These are phyloP conservation scores for Apiotrichum veenhuisii DNA, from an alignment of 1,284 basidiomycete genomes.

Conservation along the genomic window DNA sequence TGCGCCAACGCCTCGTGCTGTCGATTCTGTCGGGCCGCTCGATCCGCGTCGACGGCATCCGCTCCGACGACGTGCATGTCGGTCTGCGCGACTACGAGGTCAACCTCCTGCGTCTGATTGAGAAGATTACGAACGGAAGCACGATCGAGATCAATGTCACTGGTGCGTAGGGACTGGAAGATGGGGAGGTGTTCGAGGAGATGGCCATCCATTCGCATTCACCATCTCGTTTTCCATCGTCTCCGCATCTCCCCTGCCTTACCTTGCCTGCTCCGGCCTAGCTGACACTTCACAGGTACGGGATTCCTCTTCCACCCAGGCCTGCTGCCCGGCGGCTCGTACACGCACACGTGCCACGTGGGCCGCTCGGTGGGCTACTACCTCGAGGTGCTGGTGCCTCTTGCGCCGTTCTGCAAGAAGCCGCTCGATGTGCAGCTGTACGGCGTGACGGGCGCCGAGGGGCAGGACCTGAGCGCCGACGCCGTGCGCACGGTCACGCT, in stretches of 20 bases:
- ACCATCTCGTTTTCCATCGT: no score
- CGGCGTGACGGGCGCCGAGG: conserved; percentile 83
- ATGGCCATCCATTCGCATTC: no score
- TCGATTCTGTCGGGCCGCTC: conserved; percentile 83
- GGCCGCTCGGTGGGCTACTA: conserved; percentile 90
- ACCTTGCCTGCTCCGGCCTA: no score
- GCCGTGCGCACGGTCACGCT: conserved; percentile 87
- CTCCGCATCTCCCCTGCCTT: no score
- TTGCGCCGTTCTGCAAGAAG: conserved; percentile 91
- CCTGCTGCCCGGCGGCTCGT: conserved; percentile 75
- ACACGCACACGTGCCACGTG: conserved; percentile 81
- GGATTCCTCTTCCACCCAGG: conserved; percentile 88
- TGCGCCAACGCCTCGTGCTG: conserved; percentile 81
- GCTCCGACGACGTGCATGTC: conserved; percentile 87
- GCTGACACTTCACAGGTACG: conserved; percentile 60
- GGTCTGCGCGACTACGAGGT: conserved; percentile 95
- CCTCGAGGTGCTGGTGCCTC: conserved; percentile 80
- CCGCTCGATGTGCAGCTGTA: conserved; percentile 74
- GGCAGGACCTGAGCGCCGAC: conserved; percentile 83
- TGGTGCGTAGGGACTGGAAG: conserved; percentile 56
- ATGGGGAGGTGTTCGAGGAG: no score
- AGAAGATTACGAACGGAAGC: conserved; percentile 92
- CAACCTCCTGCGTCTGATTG: conserved; percentile 79
- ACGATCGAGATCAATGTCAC: conserved; percentile 95
- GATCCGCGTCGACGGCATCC: conserved; percentile 82